A percentile compares a stretch with the other conserved stretches of the same genome.
Evolutionary conservation across 495 filamentous ascomycete genomes (phyloP).

Genomic region (Apiosordaria backusii): DNA sequence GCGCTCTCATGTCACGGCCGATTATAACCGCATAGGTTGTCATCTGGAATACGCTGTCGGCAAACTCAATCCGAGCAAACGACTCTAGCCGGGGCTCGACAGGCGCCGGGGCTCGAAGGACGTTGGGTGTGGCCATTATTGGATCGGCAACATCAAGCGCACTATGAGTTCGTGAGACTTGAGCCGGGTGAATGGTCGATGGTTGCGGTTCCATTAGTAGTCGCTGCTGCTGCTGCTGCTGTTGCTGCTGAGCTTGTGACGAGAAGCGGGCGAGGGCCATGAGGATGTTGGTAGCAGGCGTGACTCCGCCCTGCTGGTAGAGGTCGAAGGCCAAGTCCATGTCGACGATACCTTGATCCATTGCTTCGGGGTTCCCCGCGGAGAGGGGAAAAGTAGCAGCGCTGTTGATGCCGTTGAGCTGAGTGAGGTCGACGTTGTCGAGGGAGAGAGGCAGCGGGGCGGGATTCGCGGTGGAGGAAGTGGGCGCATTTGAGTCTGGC

Average conservation of each 20-base stretch:
- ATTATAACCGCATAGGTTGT: constrained; percentile 51
- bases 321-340: constrained; percentile 17
- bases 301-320: constrained; percentile 15
- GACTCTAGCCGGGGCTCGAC: constrained; percentile 43
- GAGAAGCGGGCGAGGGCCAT: constrained; percentile 24
- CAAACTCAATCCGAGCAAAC: constrained; percentile 50
- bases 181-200: constrained; percentile 31
- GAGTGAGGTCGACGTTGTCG: not conserved
- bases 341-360: not conserved
- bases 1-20: constrained; percentile 45
- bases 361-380: not conserved
- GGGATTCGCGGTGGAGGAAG: not conserved
- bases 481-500: not conserved
- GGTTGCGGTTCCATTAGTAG: constrained; percentile 17
- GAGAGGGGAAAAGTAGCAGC: not conserved
- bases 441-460: not conserved
- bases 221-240: not conserved
- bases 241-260: not conserved
- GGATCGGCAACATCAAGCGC: constrained; percentile 12
- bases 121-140: constrained; percentile 16
- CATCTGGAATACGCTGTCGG: constrained; percentile 51
- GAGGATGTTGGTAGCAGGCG: constrained; percentile 17
- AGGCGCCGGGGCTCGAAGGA: constrained; percentile 10
- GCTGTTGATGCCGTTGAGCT: not conserved
- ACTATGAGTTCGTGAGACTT: constrained; percentile 24